These are phyloP conservation scores for Carex pumila DNA, from an alignment of 176 grass and related monocot species.

Conservation along the genomic window DNA sequence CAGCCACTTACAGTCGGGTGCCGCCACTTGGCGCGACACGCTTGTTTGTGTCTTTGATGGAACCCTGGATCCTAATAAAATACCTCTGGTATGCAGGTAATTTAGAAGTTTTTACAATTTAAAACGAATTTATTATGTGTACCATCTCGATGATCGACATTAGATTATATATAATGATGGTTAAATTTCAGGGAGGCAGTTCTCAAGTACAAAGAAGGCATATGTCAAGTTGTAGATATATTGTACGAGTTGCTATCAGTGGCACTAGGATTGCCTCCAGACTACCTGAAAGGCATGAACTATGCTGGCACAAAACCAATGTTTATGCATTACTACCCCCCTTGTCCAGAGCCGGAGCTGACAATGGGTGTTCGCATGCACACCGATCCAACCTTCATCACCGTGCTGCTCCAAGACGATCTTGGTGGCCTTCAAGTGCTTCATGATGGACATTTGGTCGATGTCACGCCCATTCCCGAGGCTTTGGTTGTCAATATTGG, in stretches of 20 bases:
- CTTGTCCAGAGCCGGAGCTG: conserved; percentile 25
- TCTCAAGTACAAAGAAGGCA: conserved; percentile 1
- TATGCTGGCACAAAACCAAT: conserved; percentile 6
- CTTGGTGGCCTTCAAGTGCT: conserved; percentile 27
- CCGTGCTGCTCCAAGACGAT: conserved; percentile 28
- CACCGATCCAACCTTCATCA: conserved; percentile 22
- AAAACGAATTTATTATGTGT: neutral
- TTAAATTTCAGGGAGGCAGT: conserved; percentile 8
- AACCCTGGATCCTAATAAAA: neutral
- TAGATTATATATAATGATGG: neutral
- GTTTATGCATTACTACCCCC: conserved; percentile 20
- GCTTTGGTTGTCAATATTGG: conserved; percentile 27
- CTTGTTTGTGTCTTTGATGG: neutral
- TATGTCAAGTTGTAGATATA: neutral
- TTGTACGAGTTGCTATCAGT: conserved; percentile 21
- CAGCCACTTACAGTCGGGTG: neutral
- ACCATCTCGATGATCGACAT: neutral
- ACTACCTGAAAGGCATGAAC: neutral
- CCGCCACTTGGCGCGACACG: conserved; percentile 24
- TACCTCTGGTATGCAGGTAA: conserved; percentile 7
- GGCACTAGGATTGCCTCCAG: conserved; percentile 8
- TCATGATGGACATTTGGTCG: neutral
- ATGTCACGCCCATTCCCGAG: neutral
- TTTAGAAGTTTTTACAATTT: neutral
- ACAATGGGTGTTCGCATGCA: conserved; percentile 21